Evolutionary conservation across 2,329 filamentous ascomycete species (phyloP).

Genomic region (Fusarium clavum): DNA sequence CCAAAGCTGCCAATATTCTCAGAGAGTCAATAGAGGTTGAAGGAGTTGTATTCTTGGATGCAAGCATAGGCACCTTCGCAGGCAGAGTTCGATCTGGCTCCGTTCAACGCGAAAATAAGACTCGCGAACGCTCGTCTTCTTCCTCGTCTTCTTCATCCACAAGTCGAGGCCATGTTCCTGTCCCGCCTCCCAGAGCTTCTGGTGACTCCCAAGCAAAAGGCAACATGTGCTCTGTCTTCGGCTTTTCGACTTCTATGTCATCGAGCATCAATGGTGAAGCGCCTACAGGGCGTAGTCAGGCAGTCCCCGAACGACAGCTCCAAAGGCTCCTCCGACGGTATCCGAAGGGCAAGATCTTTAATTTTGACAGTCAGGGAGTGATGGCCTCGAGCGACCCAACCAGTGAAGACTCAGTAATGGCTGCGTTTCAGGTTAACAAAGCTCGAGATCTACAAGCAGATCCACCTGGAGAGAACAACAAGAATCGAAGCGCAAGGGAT

Average conservation of each 20-base stretch:
- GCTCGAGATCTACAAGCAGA: background rate
- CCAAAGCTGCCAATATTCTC: conserved; percentile 58
- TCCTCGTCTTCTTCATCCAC: conserved; percentile 25
- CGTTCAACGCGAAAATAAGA: background rate
- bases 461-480: background rate
- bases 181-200: conserved; percentile 24
- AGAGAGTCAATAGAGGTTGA: conserved; percentile 57
- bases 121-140: conserved; percentile 7
- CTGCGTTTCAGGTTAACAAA: background rate
- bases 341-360: conserved; percentile 60
- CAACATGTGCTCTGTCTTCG: conserved; percentile 50
- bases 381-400: conserved; percentile 49
- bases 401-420: conserved; percentile 38
- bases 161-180: background rate
- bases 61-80: conserved; percentile 46
- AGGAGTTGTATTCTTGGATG: conserved; percentile 51
- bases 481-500: background rate
- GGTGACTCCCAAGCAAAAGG: conserved; percentile 41
- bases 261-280: conserved; percentile 51
- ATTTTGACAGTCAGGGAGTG: conserved; percentile 55
- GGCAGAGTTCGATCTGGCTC: conserved; percentile 9
- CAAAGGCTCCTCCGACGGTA: conserved; percentile 50
- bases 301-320: conserved; percentile 11
- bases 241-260: conserved; percentile 51
- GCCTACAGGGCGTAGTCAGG: background rate